Percentiles rank a stretch among this genome's conserved stretches.
These are phyloP conservation scores for Collybiopsis confluens DNA, from an alignment of 768 basidiomycete genomes.

Conservation along the genomic window DNA sequence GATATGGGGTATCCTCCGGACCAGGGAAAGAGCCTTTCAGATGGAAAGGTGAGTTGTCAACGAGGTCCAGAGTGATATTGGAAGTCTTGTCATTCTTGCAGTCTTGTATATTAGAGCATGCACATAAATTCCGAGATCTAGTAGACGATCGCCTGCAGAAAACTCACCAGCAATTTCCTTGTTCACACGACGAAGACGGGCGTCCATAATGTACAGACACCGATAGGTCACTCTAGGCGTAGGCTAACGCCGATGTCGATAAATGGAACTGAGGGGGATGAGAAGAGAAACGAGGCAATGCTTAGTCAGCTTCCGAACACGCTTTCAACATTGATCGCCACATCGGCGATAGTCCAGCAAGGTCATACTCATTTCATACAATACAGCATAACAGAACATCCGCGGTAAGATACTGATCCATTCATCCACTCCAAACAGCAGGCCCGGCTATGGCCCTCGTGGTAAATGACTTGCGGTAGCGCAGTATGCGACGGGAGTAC, in stretches of 20 bases:
- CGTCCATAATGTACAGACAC: conserved; percentile 56
- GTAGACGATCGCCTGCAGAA: not conserved
- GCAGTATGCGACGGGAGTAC: conserved; percentile 6
- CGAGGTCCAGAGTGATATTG: conserved; percentile 78
- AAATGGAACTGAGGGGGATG: not conserved
- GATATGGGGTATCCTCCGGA: conserved; percentile 89
- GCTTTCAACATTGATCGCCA: too few relatives aligned
- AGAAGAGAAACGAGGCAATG: not conserved
- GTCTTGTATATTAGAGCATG: conserved; percentile 44
- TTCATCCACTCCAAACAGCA: conserved; percentile 26
- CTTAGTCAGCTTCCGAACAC: too few relatives aligned
- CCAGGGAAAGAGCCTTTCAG: conserved; percentile 89
- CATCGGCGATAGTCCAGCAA: too few relatives aligned
- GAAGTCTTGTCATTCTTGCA: conserved; percentile 95
- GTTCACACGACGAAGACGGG: conserved; percentile 83
- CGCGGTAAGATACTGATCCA: not conserved
- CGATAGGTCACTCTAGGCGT: not conserved
- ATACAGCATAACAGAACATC: not conserved
- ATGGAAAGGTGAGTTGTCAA: conserved; percentile 89
- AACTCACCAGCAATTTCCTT: conserved; percentile 84
- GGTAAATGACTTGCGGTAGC: not conserved
- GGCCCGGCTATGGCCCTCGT: conserved; percentile 21
- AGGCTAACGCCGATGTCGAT: not conserved
- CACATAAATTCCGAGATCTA: not conserved
- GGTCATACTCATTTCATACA: not conserved